Percentiles rank a stretch among this genome's conserved stretches.
These are phyloP conservation scores for Sparassis latifolia DNA, from an alignment of 1,284 basidiomycete genomes.

Conservation along the genomic window DNA sequence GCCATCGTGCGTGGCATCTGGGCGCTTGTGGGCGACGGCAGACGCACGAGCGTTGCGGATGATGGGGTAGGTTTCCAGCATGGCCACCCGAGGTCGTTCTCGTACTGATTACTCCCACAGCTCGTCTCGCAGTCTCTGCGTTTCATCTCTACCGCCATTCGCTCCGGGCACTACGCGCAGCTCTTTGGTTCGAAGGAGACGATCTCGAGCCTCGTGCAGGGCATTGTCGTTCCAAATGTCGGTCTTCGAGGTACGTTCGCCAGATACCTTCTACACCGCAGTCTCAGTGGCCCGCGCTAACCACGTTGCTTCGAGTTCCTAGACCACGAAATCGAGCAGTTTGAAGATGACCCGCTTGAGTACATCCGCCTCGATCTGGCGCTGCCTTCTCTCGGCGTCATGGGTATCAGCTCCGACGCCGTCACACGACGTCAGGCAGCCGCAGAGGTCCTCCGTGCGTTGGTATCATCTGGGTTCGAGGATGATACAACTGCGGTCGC, in stretches of 20 bases:
- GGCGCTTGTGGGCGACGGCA: slow-evolving; percentile 77
- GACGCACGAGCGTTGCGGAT: slow-evolving; percentile 64
- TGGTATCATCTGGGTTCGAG: slow-evolving; percentile 78
- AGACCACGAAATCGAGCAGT: slow-evolving; percentile 91
- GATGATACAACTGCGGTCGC: slow-evolving; percentile 82
- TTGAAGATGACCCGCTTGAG: slow-evolving; percentile 96
- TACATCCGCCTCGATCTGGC: slow-evolving; percentile 88
- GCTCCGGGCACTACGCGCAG: slow-evolving; percentile 70
- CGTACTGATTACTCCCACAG: slow-evolving; percentile 28
- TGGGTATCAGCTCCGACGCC: slow-evolving; percentile 37
- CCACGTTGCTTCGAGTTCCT: background rate
- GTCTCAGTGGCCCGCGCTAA: background rate
- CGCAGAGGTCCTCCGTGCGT: slow-evolving; percentile 85
- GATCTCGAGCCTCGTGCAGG: slow-evolving; percentile 79
- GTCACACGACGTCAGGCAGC: slow-evolving; percentile 88
- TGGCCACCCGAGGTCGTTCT: background rate
- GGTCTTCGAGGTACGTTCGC: slow-evolving; percentile 50
- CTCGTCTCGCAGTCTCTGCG: slow-evolving; percentile 90
- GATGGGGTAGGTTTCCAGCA: slow-evolving; percentile 53
- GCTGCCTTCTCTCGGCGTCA: slow-evolving; percentile 44
- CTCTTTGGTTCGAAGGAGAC: slow-evolving; percentile 73
- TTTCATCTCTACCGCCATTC: slow-evolving; percentile 92
- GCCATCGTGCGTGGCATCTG: slow-evolving; percentile 89
- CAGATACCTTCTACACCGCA: background rate
- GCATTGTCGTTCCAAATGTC: slow-evolving; percentile 93